A percentile compares a stretch with the other conserved stretches of the same genome.
Conservation (phyloP, 352 stramenopile genomes). For the Halophytophthora polymorphica region DNA sequence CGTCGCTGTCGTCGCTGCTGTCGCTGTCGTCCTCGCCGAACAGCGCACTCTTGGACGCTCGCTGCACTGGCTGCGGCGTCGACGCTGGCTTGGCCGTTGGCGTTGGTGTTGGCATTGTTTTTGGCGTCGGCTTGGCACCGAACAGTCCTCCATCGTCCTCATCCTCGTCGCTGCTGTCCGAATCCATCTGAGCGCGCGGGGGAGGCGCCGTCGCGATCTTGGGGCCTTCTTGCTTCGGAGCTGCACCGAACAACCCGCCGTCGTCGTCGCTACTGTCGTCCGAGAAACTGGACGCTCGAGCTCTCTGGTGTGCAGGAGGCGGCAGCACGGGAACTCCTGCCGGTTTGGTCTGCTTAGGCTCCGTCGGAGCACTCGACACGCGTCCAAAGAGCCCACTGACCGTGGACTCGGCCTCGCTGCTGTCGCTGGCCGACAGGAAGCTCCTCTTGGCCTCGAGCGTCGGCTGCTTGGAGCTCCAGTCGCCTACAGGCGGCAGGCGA, state of each 20-base stretch:
- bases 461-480: slow-evolving; percentile 13
- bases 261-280: slow-evolving; percentile 55
- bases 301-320: slow-evolving; percentile 6
- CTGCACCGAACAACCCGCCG: slow-evolving; percentile 45
- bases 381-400: slow-evolving; percentile 37
- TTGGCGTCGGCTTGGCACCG: slow-evolving; percentile 29
- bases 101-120: slow-evolving; percentile 4
- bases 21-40: slow-evolving; percentile 59
- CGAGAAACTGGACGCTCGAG: slow-evolving; percentile 39
- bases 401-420: slow-evolving; percentile 26
- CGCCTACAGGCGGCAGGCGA: slow-evolving; percentile 21
- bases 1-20: slow-evolving; percentile 42
- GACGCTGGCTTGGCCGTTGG: slow-evolving; percentile 1
- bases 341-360: slow-evolving; percentile 13
- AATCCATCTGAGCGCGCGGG: slow-evolving; percentile 9
- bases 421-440: slow-evolving; percentile 36
- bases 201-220: slow-evolving; percentile 1
- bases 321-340: slow-evolving; percentile 16
- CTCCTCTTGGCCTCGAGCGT: slow-evolving; percentile 19
- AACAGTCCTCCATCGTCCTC: slow-evolving; percentile 55
- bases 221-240: slow-evolving; percentile 23
- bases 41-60: slow-evolving; percentile 35
- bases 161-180: slow-evolving; percentile 43
- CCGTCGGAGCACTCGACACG: slow-evolving; percentile 15
- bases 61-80: slow-evolving; percentile 13